Evolutionary conservation across 176 grass and related monocot species (phyloP), one percentile per base, ranked within the genome.

Genomic region (Triticum monococcum): DNA sequence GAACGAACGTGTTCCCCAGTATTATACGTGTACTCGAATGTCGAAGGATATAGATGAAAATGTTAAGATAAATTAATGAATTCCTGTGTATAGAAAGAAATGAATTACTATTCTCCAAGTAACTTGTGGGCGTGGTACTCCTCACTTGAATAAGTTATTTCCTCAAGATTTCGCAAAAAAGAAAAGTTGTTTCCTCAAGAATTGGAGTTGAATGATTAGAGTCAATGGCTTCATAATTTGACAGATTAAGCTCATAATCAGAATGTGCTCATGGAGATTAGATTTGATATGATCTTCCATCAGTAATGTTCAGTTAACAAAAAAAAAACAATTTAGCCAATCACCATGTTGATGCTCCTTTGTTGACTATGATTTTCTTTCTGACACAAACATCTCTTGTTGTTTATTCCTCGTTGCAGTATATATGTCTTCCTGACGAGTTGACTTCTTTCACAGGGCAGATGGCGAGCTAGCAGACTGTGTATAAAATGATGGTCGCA

Each of bases 201-300:
- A 64, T 11, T 75, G 82, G 57, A 84, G 17, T 84, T 73, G 18
- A 84, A 50, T 24, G 31, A 12, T 75, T 46, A 26, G 17, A 64
- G 38, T 84, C 82, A 84, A 84, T 75, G 82, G 20, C 71, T 75
- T 75, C 45, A 48, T 75, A 84, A 48, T 16, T 75, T 11, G 30
- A 23, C 12, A 35, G 0, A 52, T 52, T 52, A 35, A 35, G 30
- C 3, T 68, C 12, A 28, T 20, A 81, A 35, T 64, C 5, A 84
- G 32, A 68, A 12, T 77, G 61, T 26, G 83, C 43, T 77, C 20
- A 45, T n/a, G 10, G 4, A 3, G 26, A 84, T 36, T 26, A 52
- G 54, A 43, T 64, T 64, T 40, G 56, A 73, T 78, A 1, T 31
- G 57, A 73, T 71, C 1, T 20, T 41, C 18, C 11, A 11, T 64